These are phyloP conservation scores for Trifolium repens DNA, from an alignment of 306 rosid genomes.

Conservation along the genomic window DNA sequence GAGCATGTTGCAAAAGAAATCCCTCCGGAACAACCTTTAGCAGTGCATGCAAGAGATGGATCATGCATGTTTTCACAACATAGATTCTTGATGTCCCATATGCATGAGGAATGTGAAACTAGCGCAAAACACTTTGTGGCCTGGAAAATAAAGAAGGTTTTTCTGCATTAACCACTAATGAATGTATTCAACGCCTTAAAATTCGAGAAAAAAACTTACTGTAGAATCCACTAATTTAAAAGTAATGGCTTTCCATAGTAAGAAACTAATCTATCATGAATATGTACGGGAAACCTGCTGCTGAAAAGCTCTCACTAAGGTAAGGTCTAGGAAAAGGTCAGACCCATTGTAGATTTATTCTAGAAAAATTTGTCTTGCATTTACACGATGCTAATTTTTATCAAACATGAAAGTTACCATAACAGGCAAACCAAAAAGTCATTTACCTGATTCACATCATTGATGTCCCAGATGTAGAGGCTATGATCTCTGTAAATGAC, in stretches of 20 bases:
- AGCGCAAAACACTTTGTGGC: conserved; percentile 67
- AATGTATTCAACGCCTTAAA: conserved; percentile 19
- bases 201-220: background rate
- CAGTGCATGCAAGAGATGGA: conserved; percentile 74
- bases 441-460: conserved; percentile 71
- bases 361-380: background rate
- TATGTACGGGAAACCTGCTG: background rate
- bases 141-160: conserved; percentile 47
- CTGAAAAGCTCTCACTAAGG: background rate
- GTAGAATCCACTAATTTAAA: conserved; percentile 26
- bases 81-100: conserved; percentile 85
- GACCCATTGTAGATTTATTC: background rate
- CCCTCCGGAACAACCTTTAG: conserved; percentile 84
- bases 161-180: conserved; percentile 32
- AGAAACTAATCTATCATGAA: conserved; percentile 18
- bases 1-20: conserved; percentile 86
- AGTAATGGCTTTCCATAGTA: conserved; percentile 29
- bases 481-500: conserved; percentile 71
- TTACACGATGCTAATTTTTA: background rate
- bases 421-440: conserved; percentile 21
- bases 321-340: background rate
- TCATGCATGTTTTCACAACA: conserved; percentile 81
- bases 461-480: conserved; percentile 74
- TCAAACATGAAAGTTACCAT: conserved; percentile 24
- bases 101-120: conserved; percentile 81